Base-by-base conservation (phyloP, 164 flowering plant genomes). In the Tetracentron sinense region DNA sequence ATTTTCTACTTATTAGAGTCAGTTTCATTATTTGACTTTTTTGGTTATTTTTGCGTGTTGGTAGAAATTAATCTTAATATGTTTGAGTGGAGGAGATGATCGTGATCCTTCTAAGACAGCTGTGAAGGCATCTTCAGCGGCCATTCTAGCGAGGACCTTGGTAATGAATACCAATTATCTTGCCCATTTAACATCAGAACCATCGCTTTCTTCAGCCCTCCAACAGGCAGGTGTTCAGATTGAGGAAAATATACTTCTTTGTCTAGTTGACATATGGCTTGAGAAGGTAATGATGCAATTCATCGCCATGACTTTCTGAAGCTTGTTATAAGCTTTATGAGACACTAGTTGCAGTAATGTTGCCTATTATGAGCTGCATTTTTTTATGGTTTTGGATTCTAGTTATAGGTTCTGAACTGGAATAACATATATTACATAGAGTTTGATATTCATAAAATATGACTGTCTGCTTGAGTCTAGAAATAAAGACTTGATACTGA, bases 41-140 rank as follows among this genome's bases (percentile, higher is more conserved):
- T 57, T 42, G 7, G 21, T 69, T 38, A 21, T 42, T 42, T 4
- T 47, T 56, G 19, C 38, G 29, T 64, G 21, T 73, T 76, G 20
- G 69, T 56, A 94, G 99, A 91, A 85, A 88, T 72, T 94, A 38
- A 67, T 86, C 44, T 64, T 79, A 56, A 81, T 88, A 69, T 88
- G 90, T 71, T 73, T 94, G 78, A 81, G 83, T 74, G 96, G 97
- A 71, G 89, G 89, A 67, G 99, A 89, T 68, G 94, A 88, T 42
- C 69, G 51, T 58, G 89, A 88, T 77, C 96, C 99, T 64, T 83
- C 82, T 27, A 89, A 81, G 77, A 67, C 96, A 62, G 69, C 88
- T 52, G 89, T 91, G 20, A 89, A 82, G 74, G 86, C 88, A 61
- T 80, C 83, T 67, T 73, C 87, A 58, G 96, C 94, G 53, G 93